Percentiles rank a stretch among this genome's conserved stretches.
Evolutionary conservation across 208 protist genomes (phyloP).

Genomic region (Novymonas esmeraldas): DNA sequence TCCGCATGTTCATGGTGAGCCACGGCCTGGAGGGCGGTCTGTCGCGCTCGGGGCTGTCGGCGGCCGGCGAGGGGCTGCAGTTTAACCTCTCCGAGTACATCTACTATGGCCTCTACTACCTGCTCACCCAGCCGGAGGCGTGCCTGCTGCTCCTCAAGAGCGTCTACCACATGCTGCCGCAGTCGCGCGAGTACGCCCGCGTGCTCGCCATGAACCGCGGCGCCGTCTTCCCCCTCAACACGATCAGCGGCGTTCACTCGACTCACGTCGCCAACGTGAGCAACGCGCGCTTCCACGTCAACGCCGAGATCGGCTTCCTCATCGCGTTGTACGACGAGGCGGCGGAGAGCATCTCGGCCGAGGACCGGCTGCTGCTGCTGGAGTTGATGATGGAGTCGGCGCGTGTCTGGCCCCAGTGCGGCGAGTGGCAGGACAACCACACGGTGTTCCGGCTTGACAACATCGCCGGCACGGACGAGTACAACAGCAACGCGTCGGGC

Average conservation of each 20-base stretch:
- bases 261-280: slow-evolving; percentile 54
- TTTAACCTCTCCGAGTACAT: slow-evolving; percentile 85
- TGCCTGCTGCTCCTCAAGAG: slow-evolving; percentile 72
- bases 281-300: slow-evolving; percentile 75
- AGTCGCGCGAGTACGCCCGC: slow-evolving; percentile 71
- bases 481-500: slow-evolving; percentile 75
- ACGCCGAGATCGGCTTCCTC: slow-evolving; percentile 84
- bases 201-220: slow-evolving; percentile 65
- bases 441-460: slow-evolving; percentile 86
- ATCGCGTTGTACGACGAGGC: slow-evolving; percentile 75
- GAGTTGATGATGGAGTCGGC: slow-evolving; percentile 90
- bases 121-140: slow-evolving; percentile 58
- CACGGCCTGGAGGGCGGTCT: slow-evolving; percentile 74
- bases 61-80: slow-evolving; percentile 60
- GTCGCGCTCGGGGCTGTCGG: slow-evolving; percentile 64
- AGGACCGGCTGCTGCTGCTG: slow-evolving; percentile 71
- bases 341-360: slow-evolving; percentile 44
- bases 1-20: slow-evolving; percentile 75
- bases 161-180: slow-evolving; percentile 74
- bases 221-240: slow-evolving; percentile 77
- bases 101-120: slow-evolving; percentile 88
- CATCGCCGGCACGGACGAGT: slow-evolving; percentile 82
- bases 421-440: slow-evolving; percentile 81
- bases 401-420: slow-evolving; percentile 84
- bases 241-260: slow-evolving; percentile 64